Base-by-base conservation (phyloP, 2,329 filamentous ascomycete genomes). In the Aureobasidium mangrovei region DNA sequence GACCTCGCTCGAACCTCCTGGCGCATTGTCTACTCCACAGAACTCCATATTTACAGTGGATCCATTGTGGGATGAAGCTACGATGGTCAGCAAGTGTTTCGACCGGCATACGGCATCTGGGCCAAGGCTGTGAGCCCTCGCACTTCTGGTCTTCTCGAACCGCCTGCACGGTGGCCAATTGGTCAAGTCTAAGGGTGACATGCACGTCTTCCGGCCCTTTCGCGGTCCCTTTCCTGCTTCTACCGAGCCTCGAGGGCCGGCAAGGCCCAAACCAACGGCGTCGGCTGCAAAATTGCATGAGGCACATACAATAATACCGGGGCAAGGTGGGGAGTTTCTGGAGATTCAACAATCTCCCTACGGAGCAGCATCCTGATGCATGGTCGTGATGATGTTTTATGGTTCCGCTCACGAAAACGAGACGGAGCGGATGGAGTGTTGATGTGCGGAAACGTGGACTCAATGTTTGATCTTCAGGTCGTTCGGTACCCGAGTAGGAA, bases 21-120 rank as follows among this genome's bases (percentile, higher is more conserved):
- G 28, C 29, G 47, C 47, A 27, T 35, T 24, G 7, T 42, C 38
- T 41, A 51, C 49, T 53, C 49, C 49, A 53, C 49, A 53, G 36
- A 7, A 53, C 49, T 53, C 49, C 49, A 53, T 53, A 53, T 53
- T 53, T 44, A 40, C 49, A 38, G 49, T 53, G 40, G 49, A 40
- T 44, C 49, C 39, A 43, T 36, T 53, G 40, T 31, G 31, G 40
- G 38, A 53, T 53, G 49, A 44, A 32, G 49, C 18, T 44, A 44
- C 33, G 39, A 43, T 53, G 49, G 49, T 53, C 49, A 53, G 40
- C 49, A 44, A 38, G 18, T 44, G 39, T 43, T 53, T 43, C 49
- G 26, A 29, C 31, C 49, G 39, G 49, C 12, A 26, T 36, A 36
- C 49, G 49, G 49, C 49, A 53, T 39, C 39, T 8, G 10, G 41